A percentile compares a stretch with the other conserved stretches of the same genome.
These are phyloP conservation scores for Funneliformis mosseae DNA, from an alignment of 192 early-diverging fungal species.

Conservation along the genomic window DNA sequence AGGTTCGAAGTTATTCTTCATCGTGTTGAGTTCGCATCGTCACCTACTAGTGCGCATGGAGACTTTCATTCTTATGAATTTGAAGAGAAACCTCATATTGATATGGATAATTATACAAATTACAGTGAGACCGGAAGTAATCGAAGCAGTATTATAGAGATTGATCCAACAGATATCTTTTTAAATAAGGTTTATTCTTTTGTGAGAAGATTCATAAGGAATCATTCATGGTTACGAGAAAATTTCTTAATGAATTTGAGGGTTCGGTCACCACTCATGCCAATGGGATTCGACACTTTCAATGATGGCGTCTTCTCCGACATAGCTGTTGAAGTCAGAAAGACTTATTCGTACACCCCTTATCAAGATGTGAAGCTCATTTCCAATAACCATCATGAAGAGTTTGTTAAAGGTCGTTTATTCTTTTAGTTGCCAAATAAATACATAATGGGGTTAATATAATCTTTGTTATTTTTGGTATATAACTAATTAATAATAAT, in stretches of 20 bases:
- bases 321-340: background rate
- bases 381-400: background rate
- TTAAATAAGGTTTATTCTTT: conserved; percentile 5
- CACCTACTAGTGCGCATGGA: background rate
- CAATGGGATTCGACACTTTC: background rate
- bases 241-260: background rate
- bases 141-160: background rate
- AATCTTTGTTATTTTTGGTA: background rate
- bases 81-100: background rate
- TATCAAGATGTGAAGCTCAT: background rate
- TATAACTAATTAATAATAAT: background rate
- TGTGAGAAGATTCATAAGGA: background rate
- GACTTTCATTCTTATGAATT: background rate
- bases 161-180: background rate
- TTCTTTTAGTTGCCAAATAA: background rate
- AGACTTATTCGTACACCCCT: background rate
- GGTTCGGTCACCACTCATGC: background rate
- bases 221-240: conserved; percentile 12
- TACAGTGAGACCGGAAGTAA: background rate
- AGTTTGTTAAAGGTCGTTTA: background rate
- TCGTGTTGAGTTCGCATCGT: background rate
- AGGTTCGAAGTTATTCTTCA: background rate
- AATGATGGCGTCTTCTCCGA: background rate
- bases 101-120: background rate
- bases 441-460: background rate